Conservation (phyloP, 805 yeast species). For the Maudiozyma turicensis region DNA sequence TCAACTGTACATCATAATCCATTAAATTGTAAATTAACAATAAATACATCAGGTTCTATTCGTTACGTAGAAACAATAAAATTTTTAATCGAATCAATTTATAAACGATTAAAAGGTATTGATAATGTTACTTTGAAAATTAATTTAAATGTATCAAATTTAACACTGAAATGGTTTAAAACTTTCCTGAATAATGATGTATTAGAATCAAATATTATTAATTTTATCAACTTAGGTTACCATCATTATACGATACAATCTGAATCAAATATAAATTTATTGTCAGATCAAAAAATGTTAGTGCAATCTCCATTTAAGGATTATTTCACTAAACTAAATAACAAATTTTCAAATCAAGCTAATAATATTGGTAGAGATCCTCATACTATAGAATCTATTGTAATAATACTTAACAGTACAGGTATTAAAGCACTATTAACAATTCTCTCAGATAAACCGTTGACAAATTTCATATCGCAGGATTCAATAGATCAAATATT, state of each 20-base stretch:
- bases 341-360: conserved; percentile 13
- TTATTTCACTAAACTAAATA: conserved; percentile 21
- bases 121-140: conserved; percentile 12
- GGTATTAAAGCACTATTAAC: conserved; percentile 29
- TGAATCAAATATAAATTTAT: not conserved
- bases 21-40: conserved; percentile 1
- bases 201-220: conserved; percentile 10
- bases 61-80: conserved; percentile 28
- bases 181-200: conserved; percentile 18
- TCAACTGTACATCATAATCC: not conserved
- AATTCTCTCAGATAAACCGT: conserved; percentile 26
- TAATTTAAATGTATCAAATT: conserved; percentile 19
- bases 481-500: conserved; percentile 23
- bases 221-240: conserved; percentile 9
- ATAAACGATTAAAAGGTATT: conserved; percentile 8
- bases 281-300: not conserved
- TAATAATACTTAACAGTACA: conserved; percentile 25
- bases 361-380: not conserved
- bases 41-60: conserved; percentile 26
- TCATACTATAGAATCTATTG: conserved; percentile 16
- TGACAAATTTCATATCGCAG: conserved; percentile 22
- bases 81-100: conserved; percentile 22
- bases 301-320: conserved; percentile 28
- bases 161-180: conserved; percentile 27
- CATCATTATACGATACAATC: not conserved